Evolutionary conservation across 2,329 filamentous ascomycete species (phyloP).

Genomic region (Diaporthe destruens): DNA sequence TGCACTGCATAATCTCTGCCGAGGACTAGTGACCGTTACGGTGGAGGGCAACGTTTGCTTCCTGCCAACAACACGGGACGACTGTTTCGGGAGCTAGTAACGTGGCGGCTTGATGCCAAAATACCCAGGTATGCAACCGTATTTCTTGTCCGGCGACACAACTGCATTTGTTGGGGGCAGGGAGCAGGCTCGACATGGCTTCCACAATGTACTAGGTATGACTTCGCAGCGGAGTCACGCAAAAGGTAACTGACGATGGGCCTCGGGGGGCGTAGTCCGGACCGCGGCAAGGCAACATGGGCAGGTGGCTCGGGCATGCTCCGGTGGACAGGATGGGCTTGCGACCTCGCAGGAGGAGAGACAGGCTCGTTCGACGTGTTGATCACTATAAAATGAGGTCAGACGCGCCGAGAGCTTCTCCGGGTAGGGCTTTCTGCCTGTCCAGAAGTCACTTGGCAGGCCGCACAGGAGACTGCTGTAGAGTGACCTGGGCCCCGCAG

Average conservation of each 20-base stretch:
- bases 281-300: conserved; percentile 3
- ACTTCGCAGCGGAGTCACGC: neutral
- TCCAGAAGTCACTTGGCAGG: neutral
- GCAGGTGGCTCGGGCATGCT: conserved; percentile 21
- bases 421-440: neutral
- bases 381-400: neutral
- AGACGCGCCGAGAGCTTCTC: neutral
- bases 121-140: conserved; percentile 3
- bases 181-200: neutral
- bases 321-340: conserved; percentile 19
- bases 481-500: neutral
- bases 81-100: conserved; percentile 17
- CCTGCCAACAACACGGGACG: conserved; percentile 6
- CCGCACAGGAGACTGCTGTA: neutral
- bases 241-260: conserved; percentile 8
- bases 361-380: neutral
- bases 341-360: neutral
- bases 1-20: neutral
- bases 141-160: neutral
- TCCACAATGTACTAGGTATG: neutral
- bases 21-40: conserved; percentile 13
- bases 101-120: conserved; percentile 19
- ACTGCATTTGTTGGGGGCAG: neutral
- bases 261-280: neutral
- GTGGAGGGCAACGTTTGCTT: conserved; percentile 3